Conservation (phyloP, 257 asterid species). For the Fraxinus pennsylvanica region DNA sequence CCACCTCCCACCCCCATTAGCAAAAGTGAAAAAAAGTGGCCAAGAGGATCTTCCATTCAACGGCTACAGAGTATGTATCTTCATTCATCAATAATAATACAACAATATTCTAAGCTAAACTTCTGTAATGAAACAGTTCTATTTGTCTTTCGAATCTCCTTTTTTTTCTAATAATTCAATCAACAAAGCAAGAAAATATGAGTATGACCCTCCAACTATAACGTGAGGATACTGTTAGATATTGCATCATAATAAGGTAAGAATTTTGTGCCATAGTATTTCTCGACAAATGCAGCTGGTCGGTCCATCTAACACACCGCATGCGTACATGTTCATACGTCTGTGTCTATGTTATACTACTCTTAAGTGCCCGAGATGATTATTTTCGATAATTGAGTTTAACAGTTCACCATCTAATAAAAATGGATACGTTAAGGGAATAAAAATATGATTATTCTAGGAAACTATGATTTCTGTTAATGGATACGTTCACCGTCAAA, state of each 20-base stretch:
- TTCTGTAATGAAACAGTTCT: not conserved
- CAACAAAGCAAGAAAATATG: not conserved
- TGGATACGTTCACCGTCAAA: too few relatives aligned
- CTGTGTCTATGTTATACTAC: too few relatives aligned
- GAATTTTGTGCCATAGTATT: not conserved
- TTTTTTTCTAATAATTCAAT: not conserved
- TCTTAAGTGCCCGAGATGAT: too few relatives aligned
- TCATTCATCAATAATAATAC: not conserved
- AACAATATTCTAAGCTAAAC: not conserved
- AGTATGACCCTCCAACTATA: not conserved
- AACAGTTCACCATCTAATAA: too few relatives aligned
- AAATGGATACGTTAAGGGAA: too few relatives aligned
- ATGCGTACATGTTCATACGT: not conserved
- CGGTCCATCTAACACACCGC: not conserved
- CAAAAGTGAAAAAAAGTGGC: not conserved
- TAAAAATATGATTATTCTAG: too few relatives aligned
- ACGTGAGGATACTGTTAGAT: not conserved
- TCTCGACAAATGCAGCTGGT: not conserved
- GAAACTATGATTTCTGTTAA: too few relatives aligned
- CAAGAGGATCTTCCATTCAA: not conserved
- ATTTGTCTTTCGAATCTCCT: conserved; percentile 4
- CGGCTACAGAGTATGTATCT: not conserved
- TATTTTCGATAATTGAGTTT: too few relatives aligned
- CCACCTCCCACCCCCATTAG: not conserved
- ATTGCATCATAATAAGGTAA: not conserved